phyloP scores from a whole-genome alignment of 495 filamentous ascomycete genomes.

The Halenospora varia region DNA sequence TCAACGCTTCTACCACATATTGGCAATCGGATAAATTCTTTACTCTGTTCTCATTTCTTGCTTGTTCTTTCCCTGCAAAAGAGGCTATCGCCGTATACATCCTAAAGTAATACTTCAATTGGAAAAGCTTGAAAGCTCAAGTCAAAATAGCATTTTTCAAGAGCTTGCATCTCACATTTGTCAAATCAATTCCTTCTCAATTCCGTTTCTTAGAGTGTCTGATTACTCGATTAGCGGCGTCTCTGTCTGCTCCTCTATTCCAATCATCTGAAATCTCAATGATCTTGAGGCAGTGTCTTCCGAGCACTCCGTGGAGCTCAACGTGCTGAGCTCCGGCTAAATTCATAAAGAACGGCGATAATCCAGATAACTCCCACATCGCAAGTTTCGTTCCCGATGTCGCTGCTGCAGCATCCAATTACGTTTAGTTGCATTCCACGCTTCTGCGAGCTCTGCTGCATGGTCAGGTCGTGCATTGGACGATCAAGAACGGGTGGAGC shows the following conservation, averaged over 20 bases:
- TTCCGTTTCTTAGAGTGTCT: too few relatives aligned
- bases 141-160: too few relatives aligned
- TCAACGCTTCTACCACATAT: background rate
- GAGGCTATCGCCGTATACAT: too few relatives aligned
- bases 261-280: background rate
- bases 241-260: background rate
- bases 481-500: background rate
- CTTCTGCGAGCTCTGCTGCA: background rate
- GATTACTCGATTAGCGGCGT: background rate
- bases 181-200: too few relatives aligned
- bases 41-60: background rate
- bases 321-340: slow-evolving; percentile 9
- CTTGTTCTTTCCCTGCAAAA: too few relatives aligned
- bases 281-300: background rate
- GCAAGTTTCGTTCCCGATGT: background rate
- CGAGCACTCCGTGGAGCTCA: background rate
- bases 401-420: slow-evolving; percentile 6
- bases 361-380: too few relatives aligned
- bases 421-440: background rate
- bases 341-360: background rate
- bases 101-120: too few relatives aligned
- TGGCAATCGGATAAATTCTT: background rate
- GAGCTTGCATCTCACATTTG: too few relatives aligned
- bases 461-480: background rate
- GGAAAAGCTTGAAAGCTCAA: too few relatives aligned